Evolutionary conservation across 208 protist genomes (phyloP), one percentile per base, ranked within the genome.

Genomic region (Crithidia mellificae): DNA sequence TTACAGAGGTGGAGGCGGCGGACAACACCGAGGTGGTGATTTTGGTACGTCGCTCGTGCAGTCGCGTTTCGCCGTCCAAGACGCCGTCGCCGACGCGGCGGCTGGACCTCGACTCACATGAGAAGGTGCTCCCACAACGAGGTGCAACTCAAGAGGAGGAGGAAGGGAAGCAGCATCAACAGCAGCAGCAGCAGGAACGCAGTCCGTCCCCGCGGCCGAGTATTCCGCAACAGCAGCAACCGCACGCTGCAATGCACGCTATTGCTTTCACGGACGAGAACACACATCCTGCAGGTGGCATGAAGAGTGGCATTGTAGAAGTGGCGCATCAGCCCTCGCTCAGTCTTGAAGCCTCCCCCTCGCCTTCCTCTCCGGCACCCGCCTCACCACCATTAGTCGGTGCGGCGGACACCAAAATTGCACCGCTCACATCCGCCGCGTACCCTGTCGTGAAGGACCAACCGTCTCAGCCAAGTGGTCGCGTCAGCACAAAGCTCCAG

Each of bases 41-140:
- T 3, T 12, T 75, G 43, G 46, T 75, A 0, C 70, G 54, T 20
- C 70, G 62, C 19, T 75, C 70, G 9, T 15, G 43, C 61, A 75
- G 62, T 30, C 63, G 29, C 34, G 65, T n/a, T 44, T 3, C 68
- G 15, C 6, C 39, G 15, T 56, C 51, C 11, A 25, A 44, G 20
- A 44, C 52, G 38, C 63, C 34, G 9, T 54, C 54, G 19, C 44
- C 52, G 30, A 5, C 44, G 19, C 20, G 32, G 9, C 38, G 25
- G 6, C 39, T 29, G 22, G 29, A 61, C 22, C 34, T 54, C 47
- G 49, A 24, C 27, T 56, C 61, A 30, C 38, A 47, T 57, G 59
- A 58, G 15, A 34, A 49, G 19, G 12, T 0, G n/a, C 7, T 22
- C 6, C 43, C n/a, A n/a, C n/a, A n/a, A n/a, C n/a, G n/a, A n/a